phyloP scores from a whole-genome alignment of 2,329 filamentous ascomycete genomes.

The Neofusicoccum sp. region DNA sequence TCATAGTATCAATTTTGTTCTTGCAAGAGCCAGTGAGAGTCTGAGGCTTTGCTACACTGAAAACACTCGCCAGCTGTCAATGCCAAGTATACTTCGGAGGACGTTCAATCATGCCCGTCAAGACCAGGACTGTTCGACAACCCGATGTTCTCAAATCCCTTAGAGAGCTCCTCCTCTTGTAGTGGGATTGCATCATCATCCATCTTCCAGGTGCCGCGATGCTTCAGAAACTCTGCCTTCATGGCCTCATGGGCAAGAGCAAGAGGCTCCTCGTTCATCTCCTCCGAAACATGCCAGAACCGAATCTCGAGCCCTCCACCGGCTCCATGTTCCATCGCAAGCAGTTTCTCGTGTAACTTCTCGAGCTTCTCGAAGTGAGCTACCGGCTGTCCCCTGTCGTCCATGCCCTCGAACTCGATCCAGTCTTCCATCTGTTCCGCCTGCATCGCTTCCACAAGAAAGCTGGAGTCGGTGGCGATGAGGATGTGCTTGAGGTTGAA shows the following conservation, averaged over 20 bases:
- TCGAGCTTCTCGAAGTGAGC: constrained; percentile 27
- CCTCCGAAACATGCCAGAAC: constrained; percentile 29
- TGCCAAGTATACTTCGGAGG: no score
- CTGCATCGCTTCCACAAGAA: constrained; percentile 31
- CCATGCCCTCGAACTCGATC: constrained; percentile 30
- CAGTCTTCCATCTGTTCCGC: constrained; percentile 33
- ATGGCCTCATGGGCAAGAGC: constrained; percentile 23
- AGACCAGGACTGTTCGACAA: no score
- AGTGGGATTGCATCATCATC: no score
- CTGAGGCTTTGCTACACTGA: no score
- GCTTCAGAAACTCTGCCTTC: not conserved
- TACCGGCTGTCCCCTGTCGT: constrained; percentile 25
- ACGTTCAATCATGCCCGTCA: no score
- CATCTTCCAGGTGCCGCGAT: no score
- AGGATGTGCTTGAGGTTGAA: constrained; percentile 17
- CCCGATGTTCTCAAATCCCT: no score
- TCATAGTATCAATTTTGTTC: no score
- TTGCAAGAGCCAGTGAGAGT: no score
- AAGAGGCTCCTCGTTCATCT: constrained; percentile 24
- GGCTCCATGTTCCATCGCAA: constrained; percentile 18
- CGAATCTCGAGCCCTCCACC: constrained; percentile 24
- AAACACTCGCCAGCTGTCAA: no score
- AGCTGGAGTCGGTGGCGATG: constrained; percentile 34
- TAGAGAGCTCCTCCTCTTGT: no score
- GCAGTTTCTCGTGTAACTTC: constrained; percentile 22